Base-by-base conservation (phyloP, 1,284 basidiomycete species). In the Mycena sp. region DNA sequence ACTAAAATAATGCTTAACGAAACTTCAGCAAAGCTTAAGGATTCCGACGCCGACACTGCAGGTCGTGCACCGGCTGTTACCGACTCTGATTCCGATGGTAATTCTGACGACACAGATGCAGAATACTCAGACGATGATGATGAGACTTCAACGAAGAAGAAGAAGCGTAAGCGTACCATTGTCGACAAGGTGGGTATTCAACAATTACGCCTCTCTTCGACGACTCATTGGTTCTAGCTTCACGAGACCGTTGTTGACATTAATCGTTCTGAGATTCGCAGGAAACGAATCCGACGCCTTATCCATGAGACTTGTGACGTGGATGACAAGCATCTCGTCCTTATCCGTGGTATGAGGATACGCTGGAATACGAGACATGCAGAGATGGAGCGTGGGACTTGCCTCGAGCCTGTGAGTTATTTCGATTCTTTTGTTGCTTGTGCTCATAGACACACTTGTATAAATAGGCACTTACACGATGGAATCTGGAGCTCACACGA, bases 171-270 rank as follows among this genome's bases (percentile, higher is more conserved):
- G 35, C 17, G 21, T 40, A 58, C 50, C 17, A 40, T 61, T 26
- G 44, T 57, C 52, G 37, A 57, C 48, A 43, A 58, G 66, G 43
- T 46, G 40, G 11, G 51, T 63, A 9, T 35, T 14, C 7, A 44
- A 10, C 10, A 44, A 44, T 9, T 6, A 7, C 41, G 9, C 14
- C 32, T 14, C 32, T 35, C 9, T 14, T 35, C 32, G 14, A 35
- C 32, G n/a, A 35, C 14, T 35, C 32, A 35, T 9, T 9, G 9
- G 14, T 14, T 35, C 32, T 14, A 35, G 32, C 14, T 35, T 7
- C 32, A 35, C 32, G 32, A 35, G 14, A 54, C 52, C 26, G 52
- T 54, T 4, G 52, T 54, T 7, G 52, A 54, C 21, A 53, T 53
- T 10, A 30, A 35, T 21, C 19, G 29, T 7, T 54, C 52, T 10